A percentile compares a stretch with the other conserved stretches of the same genome.
Evolutionary conservation across 1,284 basidiomycete genomes (phyloP).

Genomic region (Moesziomyces globuligerus): DNA sequence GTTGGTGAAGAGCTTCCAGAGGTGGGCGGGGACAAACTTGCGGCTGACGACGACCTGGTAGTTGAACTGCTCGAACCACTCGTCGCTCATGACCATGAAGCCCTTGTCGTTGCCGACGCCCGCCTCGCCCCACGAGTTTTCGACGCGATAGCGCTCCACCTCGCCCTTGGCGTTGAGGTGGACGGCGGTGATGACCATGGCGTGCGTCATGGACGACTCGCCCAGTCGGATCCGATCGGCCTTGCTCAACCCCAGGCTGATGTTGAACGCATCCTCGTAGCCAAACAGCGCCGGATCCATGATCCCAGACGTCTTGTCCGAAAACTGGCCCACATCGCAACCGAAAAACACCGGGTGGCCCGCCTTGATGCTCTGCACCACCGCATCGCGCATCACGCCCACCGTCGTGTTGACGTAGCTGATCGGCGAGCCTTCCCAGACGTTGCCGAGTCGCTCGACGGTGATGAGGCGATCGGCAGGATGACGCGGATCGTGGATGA

Average conservation of each 20-base stretch:
- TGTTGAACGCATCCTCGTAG: constrained; percentile 73
- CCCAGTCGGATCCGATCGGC: constrained; percentile 82
- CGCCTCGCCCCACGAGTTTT: constrained; percentile 90
- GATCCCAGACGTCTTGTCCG: constrained; percentile 73
- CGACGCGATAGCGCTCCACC: constrained; percentile 88
- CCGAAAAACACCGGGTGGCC: constrained; percentile 94
- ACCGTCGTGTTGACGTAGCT: constrained; percentile 87
- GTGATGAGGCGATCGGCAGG: constrained; percentile 85
- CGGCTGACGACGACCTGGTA: constrained; percentile 58
- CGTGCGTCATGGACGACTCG: constrained; percentile 89
- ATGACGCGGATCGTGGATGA: constrained; percentile 95
- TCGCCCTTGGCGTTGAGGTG: constrained; percentile 71
- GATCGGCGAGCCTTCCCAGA: constrained; percentile 85
- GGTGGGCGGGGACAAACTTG: constrained; percentile 43
- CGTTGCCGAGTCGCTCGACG: constrained; percentile 89
- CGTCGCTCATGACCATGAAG: constrained; percentile 80
- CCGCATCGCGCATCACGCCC: constrained; percentile 80
- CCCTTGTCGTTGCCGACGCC: constrained; percentile 79
- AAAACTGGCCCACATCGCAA: constrained; percentile 83
- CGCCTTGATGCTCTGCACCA: constrained; percentile 77
- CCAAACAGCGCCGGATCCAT: constrained; percentile 87
- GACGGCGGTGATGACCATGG: constrained; percentile 70
- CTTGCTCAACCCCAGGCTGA: constrained; percentile 76
- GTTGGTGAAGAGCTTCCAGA: constrained; percentile 45
- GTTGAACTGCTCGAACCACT: constrained; percentile 84